Evolutionary conservation across 2,329 filamentous ascomycete genomes (phyloP).

Genomic region (Rhynchosporium secalis): DNA sequence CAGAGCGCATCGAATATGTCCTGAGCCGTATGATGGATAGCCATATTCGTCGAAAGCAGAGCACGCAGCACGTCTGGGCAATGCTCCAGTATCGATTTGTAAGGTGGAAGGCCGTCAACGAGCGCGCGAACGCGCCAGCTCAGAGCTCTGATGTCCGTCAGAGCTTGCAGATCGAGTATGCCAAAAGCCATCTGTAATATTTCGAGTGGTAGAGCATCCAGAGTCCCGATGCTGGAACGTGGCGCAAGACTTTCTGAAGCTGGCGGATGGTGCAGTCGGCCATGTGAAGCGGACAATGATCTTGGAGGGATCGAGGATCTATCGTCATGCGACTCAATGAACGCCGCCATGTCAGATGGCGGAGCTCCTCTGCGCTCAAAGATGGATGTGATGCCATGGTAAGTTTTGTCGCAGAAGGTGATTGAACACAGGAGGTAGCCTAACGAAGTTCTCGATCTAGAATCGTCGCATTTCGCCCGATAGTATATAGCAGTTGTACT

Average conservation of each 20-base stretch:
- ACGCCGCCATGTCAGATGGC: conserved; percentile 19
- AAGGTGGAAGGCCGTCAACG: conserved; percentile 22
- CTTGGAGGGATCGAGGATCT: conserved; percentile 21
- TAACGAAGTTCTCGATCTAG: too few relatives aligned
- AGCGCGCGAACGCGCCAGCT: conserved; percentile 21
- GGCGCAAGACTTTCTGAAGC: neutral
- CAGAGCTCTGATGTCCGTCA: conserved; percentile 24
- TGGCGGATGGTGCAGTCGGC: conserved; percentile 6
- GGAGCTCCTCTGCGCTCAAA: conserved; percentile 19
- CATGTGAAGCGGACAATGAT: conserved; percentile 25
- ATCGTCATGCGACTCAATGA: conserved; percentile 22
- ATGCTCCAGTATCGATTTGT: conserved; percentile 20
- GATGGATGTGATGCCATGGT: conserved; percentile 12
- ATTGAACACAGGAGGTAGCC: too few relatives aligned
- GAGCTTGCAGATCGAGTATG: conserved; percentile 24
- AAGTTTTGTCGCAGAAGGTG: too few relatives aligned
- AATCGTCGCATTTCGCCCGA: too few relatives aligned
- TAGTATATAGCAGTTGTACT: too few relatives aligned
- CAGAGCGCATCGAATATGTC: conserved; percentile 24
- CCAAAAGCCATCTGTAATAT: conserved; percentile 22
- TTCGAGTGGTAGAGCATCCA: conserved; percentile 20
- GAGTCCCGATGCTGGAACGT: conserved; percentile 12
- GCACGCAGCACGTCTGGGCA: conserved; percentile 22
- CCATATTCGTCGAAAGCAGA: conserved; percentile 24
- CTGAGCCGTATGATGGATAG: conserved; percentile 20